Conservation (phyloP, 2,329 filamentous ascomycete species). For the Diaporthe vexans region DNA sequence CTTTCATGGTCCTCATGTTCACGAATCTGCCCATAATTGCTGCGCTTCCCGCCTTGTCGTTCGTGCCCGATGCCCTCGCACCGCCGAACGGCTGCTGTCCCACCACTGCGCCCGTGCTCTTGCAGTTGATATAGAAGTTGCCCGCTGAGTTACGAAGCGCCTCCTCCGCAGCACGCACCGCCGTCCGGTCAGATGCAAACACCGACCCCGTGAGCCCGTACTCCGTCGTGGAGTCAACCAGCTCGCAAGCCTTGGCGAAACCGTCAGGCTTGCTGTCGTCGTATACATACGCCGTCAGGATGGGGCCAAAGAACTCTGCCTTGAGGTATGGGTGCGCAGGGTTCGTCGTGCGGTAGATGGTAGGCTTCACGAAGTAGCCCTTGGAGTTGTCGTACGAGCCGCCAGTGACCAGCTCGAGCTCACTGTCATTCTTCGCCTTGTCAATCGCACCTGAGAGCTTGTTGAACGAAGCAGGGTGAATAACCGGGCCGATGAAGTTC, state of each 20-base stretch:
- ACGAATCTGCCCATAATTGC: constrained; percentile 65
- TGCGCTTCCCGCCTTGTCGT: constrained; percentile 73
- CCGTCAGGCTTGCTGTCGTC: constrained; percentile 58
- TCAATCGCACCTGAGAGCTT: constrained; percentile 62
- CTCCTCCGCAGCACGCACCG: constrained; percentile 64
- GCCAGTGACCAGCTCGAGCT: constrained; percentile 59
- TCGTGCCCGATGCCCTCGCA: constrained; percentile 76
- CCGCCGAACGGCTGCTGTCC: constrained; percentile 82
- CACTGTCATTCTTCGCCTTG: constrained; percentile 56
- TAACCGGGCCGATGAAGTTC: constrained; percentile 64
- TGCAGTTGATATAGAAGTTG: constrained; percentile 72
- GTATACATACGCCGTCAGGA: constrained; percentile 63
- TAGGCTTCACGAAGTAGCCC: constrained; percentile 63
- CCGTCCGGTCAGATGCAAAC: constrained; percentile 63
- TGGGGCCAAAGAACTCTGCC: constrained; percentile 63
- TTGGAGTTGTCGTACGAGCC: constrained; percentile 58
- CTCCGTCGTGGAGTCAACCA: constrained; percentile 79
- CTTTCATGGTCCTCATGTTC: constrained; percentile 69
- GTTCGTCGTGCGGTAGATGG: constrained; percentile 58
- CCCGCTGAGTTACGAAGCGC: constrained; percentile 67
- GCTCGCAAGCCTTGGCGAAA: constrained; percentile 66
- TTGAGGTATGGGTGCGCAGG: constrained; percentile 60
- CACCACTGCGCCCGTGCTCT: constrained; percentile 76
- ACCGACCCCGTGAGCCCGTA: constrained; percentile 70
- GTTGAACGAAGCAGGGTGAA: constrained; percentile 61